A percentile compares a stretch with the other conserved stretches of the same genome.
phyloP scores from a whole-genome alignment of 2,329 filamentous ascomycete species.

The Ascochyta koolunga region DNA sequence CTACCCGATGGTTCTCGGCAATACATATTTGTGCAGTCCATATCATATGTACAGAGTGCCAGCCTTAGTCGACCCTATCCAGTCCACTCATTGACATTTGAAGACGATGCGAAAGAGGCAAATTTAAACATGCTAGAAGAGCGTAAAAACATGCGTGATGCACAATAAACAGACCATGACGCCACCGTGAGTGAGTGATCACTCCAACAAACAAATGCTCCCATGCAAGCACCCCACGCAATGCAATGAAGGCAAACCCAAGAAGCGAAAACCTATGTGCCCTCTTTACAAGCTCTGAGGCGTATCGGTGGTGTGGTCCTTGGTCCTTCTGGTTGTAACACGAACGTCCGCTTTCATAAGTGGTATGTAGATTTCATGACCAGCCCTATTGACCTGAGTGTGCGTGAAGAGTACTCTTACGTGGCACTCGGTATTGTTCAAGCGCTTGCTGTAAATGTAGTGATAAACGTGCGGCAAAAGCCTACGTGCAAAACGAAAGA shows the following conservation, averaged over 20 bases:
- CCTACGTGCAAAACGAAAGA: slow-evolving; percentile 19
- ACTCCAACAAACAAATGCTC: slow-evolving; percentile 32
- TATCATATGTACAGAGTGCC: slow-evolving; percentile 20
- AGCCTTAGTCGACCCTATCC: slow-evolving; percentile 9
- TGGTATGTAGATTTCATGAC: slow-evolving; percentile 17
- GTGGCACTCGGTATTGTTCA: neutral
- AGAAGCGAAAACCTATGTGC: slow-evolving; percentile 20
- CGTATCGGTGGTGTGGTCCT: slow-evolving; percentile 3
- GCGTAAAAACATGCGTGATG: slow-evolving; percentile 12
- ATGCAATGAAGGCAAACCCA: slow-evolving; percentile 33
- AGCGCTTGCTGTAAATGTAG: slow-evolving; percentile 8
- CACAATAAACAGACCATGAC: slow-evolving; percentile 16
- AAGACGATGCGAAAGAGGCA: slow-evolving; percentile 15
- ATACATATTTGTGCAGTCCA: slow-evolving; percentile 12
- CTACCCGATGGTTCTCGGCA: slow-evolving; percentile 6
- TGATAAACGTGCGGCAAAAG: slow-evolving; percentile 16
- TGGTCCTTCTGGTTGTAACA: neutral
- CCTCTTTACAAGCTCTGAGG: neutral
- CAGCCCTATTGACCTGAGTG: neutral
- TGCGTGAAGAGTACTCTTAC: slow-evolving; percentile 1
- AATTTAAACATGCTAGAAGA: slow-evolving; percentile 17
- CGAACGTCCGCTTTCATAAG: slow-evolving; percentile 11
- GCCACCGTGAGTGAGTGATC: slow-evolving; percentile 12
- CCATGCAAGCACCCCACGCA: slow-evolving; percentile 35
- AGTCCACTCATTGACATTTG: slow-evolving; percentile 18